Base-by-base conservation (phyloP, 257 asterid genomes). In the Primulina huaijiensis region DNA sequence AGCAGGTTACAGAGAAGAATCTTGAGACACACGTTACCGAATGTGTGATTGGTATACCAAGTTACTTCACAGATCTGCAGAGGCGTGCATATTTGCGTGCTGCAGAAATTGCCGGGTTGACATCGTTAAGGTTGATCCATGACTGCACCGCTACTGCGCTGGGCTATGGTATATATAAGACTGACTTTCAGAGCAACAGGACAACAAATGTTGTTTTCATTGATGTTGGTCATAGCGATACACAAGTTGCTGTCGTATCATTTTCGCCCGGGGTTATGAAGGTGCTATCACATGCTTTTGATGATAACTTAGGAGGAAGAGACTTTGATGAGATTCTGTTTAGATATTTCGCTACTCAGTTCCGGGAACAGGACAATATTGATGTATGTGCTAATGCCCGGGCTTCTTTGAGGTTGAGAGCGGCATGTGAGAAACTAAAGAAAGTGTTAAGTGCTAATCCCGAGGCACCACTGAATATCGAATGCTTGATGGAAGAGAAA, bases 401-500 rank as follows among this genome's bases (percentile, higher is more conserved):
- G 66, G 96, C 99, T 74, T 86, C 90, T 78, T 68, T 82, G 37
- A 88, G 99, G 82, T 85, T 94, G 76, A 87, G 97, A 85, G 85
- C 89, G 7, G 71, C 99, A 9, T 90, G 99, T 75, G 99, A 94
- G 84, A 94, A 91, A 76, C 76, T 94, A 83, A 94, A 94, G 88
- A 94, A 94, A 79, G 90, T 94, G 53, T 86, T 94, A 90, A 94
- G 99, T 83, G 99, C 99, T 57, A 94, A 94, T 71, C 79, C 96
- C 9, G 97, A 94, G 87, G 97, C 95, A 53, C 97, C 89, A 5
- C 87, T 94, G 65, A 91, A 82, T 80, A 89, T 94, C 43, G 99
- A 94, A 81, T 94, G 99, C 80, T 84, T 94, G 85, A 94, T 94
- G 97, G 99, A 94, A 71, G 99, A 94, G 83, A 91, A 91, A 79